These are phyloP conservation scores for Lepidopterella palustris DNA, from an alignment of 495 filamentous ascomycete species.

Conservation along the genomic window DNA sequence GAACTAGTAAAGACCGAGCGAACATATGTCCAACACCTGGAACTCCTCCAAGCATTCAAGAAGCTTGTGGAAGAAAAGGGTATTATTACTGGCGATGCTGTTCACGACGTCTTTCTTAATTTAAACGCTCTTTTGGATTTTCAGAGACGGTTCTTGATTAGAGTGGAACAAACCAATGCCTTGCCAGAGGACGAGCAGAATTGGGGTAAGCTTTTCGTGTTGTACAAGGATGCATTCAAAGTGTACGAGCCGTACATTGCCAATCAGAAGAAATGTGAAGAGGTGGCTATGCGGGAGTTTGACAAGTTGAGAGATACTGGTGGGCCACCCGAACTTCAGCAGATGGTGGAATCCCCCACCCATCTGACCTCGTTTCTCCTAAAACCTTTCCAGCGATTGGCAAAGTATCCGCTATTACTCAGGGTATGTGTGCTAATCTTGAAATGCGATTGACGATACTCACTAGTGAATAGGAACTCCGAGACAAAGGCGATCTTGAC, in stretches of 20 bases:
- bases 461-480: constrained; percentile 58
- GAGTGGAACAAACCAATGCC: constrained; percentile 90
- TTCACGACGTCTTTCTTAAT: constrained; percentile 95
- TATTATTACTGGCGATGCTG: constrained; percentile 77
- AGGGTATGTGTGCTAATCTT: constrained; percentile 49
- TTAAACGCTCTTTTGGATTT: constrained; percentile 91
- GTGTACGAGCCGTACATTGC: constrained; percentile 96
- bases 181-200: constrained; percentile 70
- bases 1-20: constrained; percentile 91
- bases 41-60: constrained; percentile 89
- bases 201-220: constrained; percentile 82
- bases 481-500: constrained; percentile 70
- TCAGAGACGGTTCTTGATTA: constrained; percentile 87
- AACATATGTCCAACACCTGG: constrained; percentile 97
- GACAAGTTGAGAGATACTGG: constrained; percentile 55
- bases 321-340: constrained; percentile 49
- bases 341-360: constrained; percentile 56
- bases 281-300: constrained; percentile 53
- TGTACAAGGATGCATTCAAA: constrained; percentile 70
- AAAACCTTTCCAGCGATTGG: constrained; percentile 91
- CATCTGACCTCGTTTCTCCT: constrained; percentile 80
- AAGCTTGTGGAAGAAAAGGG: constrained; percentile 81
- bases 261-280: constrained; percentile 71
- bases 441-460: constrained; percentile 9
- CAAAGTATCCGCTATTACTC: constrained; percentile 88